phyloP scores from a whole-genome alignment of 192 early-diverging fungal species.

The Coemansia biformis region DNA sequence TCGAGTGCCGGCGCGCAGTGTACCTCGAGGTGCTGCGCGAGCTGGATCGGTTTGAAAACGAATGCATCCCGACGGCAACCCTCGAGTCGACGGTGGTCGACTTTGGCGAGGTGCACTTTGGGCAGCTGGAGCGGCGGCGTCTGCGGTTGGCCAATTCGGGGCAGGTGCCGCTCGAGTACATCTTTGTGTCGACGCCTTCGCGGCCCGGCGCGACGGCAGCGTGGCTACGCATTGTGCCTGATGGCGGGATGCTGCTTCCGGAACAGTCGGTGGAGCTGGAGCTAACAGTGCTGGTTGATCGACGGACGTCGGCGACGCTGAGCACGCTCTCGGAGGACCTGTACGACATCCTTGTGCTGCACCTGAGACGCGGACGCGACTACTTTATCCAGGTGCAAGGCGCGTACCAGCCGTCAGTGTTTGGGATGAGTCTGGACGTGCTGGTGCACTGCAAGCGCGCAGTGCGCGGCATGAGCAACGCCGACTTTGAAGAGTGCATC shows the following conservation, averaged over 20 bases:
- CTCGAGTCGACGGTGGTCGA: constrained; percentile 58
- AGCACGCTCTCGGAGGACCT: constrained; percentile 42
- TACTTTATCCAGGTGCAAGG: constrained; percentile 76
- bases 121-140: constrained; percentile 41
- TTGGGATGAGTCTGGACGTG: constrained; percentile 65
- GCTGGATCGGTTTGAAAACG: constrained; percentile 77
- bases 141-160: constrained; percentile 71
- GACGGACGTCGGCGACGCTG: constrained; percentile 53
- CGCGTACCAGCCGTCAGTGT: constrained; percentile 65
- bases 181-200: constrained; percentile 66
- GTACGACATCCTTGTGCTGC: constrained; percentile 63
- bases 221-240: constrained; percentile 70
- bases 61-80: constrained; percentile 63
- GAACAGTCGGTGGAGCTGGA: constrained; percentile 40
- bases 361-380: constrained; percentile 75
- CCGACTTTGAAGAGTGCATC: constrained; percentile 44
- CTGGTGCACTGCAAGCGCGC: constrained; percentile 59
- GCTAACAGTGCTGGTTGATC: constrained; percentile 50
- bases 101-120: constrained; percentile 67
- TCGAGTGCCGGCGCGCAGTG: constrained; percentile 52
- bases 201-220: constrained; percentile 55
- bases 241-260: constrained; percentile 66
- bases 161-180: constrained; percentile 64
- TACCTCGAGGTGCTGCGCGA: constrained; percentile 63
- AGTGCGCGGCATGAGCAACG: constrained; percentile 49